phyloP scores from a whole-genome alignment of 306 rosid genomes.

The Vicia sativa region DNA sequence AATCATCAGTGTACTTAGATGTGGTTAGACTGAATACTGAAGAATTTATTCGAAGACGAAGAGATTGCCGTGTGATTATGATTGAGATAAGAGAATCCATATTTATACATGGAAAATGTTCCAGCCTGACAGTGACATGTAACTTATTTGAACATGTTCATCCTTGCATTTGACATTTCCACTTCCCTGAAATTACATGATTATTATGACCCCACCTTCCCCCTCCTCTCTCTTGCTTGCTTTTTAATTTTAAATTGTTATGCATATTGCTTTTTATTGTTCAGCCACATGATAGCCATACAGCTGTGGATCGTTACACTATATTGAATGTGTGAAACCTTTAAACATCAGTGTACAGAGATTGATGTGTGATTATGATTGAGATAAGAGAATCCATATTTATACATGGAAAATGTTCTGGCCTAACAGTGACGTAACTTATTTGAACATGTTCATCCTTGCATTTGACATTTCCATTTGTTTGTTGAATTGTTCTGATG shows the following conservation, averaged over 20 bases:
- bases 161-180: slow-evolving; percentile 8
- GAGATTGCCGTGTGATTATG: slow-evolving; percentile 24
- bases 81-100: slow-evolving; percentile 20
- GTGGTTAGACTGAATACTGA: slow-evolving; percentile 2
- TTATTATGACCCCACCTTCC: background rate
- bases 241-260: slow-evolving; percentile 34
- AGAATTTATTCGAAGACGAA: background rate
- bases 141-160: slow-evolving; percentile 7
- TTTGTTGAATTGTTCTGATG: slow-evolving; percentile 18
- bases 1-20: slow-evolving; percentile 7
- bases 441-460: slow-evolving; percentile 9
- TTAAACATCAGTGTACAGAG: slow-evolving; percentile 11
- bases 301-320: background rate
- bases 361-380: slow-evolving; percentile 17
- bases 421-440: slow-evolving; percentile 1
- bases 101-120: slow-evolving; percentile 17
- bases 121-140: background rate
- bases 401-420: slow-evolving; percentile 15
- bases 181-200: slow-evolving; percentile 41
- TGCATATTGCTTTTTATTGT: background rate
- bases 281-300: slow-evolving; percentile 5
- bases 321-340: slow-evolving; percentile 15
- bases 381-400: slow-evolving; percentile 19
- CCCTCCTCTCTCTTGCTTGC: background rate
- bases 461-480: slow-evolving; percentile 10